These are phyloP conservation scores for Cyberlindnera subsufficiens DNA, from an alignment of 805 yeast genomes.

Conservation along the genomic window DNA sequence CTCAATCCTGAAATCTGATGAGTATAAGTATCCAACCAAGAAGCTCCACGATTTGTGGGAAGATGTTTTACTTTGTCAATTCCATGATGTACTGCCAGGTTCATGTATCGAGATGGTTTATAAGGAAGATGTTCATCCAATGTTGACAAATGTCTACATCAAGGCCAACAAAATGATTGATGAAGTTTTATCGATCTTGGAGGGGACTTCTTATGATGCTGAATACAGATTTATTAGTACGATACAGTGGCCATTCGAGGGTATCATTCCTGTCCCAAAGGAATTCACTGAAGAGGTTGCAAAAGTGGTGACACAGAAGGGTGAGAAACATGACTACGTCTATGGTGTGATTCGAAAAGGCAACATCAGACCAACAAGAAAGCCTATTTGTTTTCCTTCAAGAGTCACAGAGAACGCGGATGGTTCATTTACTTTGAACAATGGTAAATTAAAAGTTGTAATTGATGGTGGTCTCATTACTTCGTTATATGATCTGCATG, in stretches of 20 bases:
- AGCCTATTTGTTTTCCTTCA: constrained; percentile 40
- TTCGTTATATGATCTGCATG: constrained; percentile 54
- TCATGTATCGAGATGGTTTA: constrained; percentile 93
- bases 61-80: constrained; percentile 82
- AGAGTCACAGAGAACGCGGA: constrained; percentile 35
- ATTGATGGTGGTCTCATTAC: constrained; percentile 58
- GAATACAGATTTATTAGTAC: constrained; percentile 38
- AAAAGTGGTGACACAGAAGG: constrained; percentile 9
- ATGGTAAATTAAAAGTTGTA: constrained; percentile 53
- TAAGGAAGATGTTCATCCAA: constrained; percentile 78
- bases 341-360: constrained; percentile 3
- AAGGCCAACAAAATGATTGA: constrained; percentile 45
- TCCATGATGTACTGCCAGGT: constrained; percentile 98
- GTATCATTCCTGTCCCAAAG: constrained; percentile 34
- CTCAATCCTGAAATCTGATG: constrained; percentile 39
- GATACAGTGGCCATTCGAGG: constrained; percentile 54
- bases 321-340: constrained; percentile 19
- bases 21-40: constrained; percentile 65
- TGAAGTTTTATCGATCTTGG: constrained; percentile 27
- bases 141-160: constrained; percentile 53
- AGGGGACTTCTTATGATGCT: constrained; percentile 18
- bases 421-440: constrained; percentile 45
- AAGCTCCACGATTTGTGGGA: constrained; percentile 79
- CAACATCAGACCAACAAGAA: constrained; percentile 8
- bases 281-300: constrained; percentile 1